phyloP scores from a whole-genome alignment of 352 stramenopile genomes.

The Globisporangium uncinulatum region DNA sequence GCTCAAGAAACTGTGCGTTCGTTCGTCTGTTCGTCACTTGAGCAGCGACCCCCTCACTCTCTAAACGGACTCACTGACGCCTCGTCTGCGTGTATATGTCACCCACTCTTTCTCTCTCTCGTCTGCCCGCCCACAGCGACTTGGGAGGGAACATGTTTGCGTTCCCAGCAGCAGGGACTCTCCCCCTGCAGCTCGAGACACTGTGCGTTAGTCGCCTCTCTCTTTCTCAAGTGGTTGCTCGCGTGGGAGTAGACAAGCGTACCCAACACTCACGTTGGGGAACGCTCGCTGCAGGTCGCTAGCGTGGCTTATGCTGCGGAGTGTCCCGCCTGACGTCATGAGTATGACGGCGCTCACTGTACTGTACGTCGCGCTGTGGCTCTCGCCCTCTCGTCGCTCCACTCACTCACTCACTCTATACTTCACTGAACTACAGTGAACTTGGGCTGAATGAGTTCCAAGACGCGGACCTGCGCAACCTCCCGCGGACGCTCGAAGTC shows the following conservation, averaged over 20 bases:
- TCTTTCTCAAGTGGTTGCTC: background rate
- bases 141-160: slow-evolving; percentile 20
- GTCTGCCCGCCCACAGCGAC: slow-evolving; percentile 7
- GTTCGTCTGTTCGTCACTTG: slow-evolving; percentile 15
- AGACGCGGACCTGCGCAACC: slow-evolving; percentile 13
- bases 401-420: background rate
- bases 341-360: slow-evolving; percentile 17
- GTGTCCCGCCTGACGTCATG: slow-evolving; percentile 14
- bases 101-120: background rate
- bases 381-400: background rate
- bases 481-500: slow-evolving; percentile 21
- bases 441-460: slow-evolving; percentile 32
- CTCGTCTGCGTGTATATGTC: background rate
- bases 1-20: slow-evolving; percentile 27
- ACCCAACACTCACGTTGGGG: background rate
- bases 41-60: background rate
- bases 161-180: slow-evolving; percentile 5
- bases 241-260: background rate
- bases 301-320: slow-evolving; percentile 6
- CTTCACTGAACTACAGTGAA: slow-evolving; percentile 16
- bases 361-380: slow-evolving; percentile 8
- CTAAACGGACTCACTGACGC: background rate
- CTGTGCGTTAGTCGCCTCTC: slow-evolving; percentile 7
- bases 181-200: slow-evolving; percentile 20
- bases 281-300: background rate